Evolutionary conservation across 148 eudicot genomes (phyloP), one percentile per base, ranked within the genome.

Genomic region (Rhododendron ferrugineum): DNA sequence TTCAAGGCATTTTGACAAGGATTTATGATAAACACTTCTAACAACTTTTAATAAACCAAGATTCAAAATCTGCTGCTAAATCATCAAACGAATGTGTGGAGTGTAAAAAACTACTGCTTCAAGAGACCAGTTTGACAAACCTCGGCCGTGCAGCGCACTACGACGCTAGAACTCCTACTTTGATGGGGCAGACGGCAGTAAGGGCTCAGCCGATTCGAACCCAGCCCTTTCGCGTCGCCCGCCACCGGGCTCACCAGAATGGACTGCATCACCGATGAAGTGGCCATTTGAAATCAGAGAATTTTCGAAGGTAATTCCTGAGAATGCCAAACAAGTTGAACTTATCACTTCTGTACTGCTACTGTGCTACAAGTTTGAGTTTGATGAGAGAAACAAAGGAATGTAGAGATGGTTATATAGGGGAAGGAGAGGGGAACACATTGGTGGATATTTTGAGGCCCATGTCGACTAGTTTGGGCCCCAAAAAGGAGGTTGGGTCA

Each of bases 221-320:
- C 73, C 5, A 83, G 42, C 15, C 85, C 46, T 9, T 11, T 82
- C 0, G 32, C 36, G 4, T 78, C 52, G n/a, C 84, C 74, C 5
- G 74, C 5, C 10, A 66, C n/a, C 1, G 93, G 88, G 30, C 82
- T 86, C 1, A 47, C 88, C 26, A 87, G 66, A 18, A 86, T 9
- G 68, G 90, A 79, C 78, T 91, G 93, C 86, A 89, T 52, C 30
- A 81, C 86, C 75, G 84, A 68, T 13, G 93, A 88, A 86, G 85
- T 83, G 44, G 70, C 82, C 82, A 76, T 85, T 32, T 42, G 22
- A 8, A 16, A 20, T 18, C 16, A 54, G 22, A 4, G 22, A 15
- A 54, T 50, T 50, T 50, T 2, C 16, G 11, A 50, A 50, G 18
- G 56, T 3, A 11, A 11, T 2, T 50, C 56, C 56, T 50, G 56